A percentile compares a stretch with the other conserved stretches of the same genome.
Evolutionary conservation across 1,139 yeast genomes (phyloP).

Genomic region (Magnusiomyces suaveolens): DNA sequence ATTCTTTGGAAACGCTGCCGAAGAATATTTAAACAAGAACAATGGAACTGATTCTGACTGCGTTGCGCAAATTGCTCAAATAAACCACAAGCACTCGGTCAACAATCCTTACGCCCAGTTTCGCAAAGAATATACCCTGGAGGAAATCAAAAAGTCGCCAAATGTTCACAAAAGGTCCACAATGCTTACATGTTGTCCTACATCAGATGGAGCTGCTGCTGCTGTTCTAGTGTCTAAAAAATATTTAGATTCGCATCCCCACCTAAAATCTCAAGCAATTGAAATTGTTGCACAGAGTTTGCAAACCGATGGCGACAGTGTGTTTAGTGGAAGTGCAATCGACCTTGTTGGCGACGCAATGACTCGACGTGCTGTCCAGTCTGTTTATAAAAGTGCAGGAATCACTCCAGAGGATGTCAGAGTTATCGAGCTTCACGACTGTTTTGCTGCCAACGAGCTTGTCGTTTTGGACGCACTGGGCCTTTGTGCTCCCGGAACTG

Average conservation of each 20-base stretch:
- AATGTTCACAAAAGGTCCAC: slow-evolving; percentile 23
- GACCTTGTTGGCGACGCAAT: slow-evolving; percentile 26
- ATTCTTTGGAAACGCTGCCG: slow-evolving; percentile 27
- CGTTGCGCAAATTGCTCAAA: slow-evolving; percentile 26
- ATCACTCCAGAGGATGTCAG: slow-evolving; percentile 24
- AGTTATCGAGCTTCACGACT: slow-evolving; percentile 29
- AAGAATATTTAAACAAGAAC: slow-evolving; percentile 23
- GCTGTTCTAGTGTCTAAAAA: slow-evolving; percentile 63
- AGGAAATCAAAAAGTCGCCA: slow-evolving; percentile 25
- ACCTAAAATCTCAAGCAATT: slow-evolving; percentile 23
- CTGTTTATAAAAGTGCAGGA: slow-evolving; percentile 19
- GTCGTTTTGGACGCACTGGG: slow-evolving; percentile 26
- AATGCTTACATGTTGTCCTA: slow-evolving; percentile 28
- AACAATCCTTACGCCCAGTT: slow-evolving; percentile 30
- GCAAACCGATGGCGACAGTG: slow-evolving; percentile 22
- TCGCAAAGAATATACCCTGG: slow-evolving; percentile 24
- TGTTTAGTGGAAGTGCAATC: slow-evolving; percentile 22
- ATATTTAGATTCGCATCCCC: slow-evolving; percentile 45
- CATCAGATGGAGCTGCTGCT: slow-evolving; percentile 77
- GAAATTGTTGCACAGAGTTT: slow-evolving; percentile 26
- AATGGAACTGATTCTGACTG: slow-evolving; percentile 18
- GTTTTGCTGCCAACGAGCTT: slow-evolving; percentile 28
- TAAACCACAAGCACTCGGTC: slow-evolving; percentile 26
- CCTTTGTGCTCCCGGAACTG: slow-evolving; percentile 23
- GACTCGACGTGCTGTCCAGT: slow-evolving; percentile 22